phyloP scores from a whole-genome alignment of 164 flowering plant species.

The Saururus chinensis region DNA sequence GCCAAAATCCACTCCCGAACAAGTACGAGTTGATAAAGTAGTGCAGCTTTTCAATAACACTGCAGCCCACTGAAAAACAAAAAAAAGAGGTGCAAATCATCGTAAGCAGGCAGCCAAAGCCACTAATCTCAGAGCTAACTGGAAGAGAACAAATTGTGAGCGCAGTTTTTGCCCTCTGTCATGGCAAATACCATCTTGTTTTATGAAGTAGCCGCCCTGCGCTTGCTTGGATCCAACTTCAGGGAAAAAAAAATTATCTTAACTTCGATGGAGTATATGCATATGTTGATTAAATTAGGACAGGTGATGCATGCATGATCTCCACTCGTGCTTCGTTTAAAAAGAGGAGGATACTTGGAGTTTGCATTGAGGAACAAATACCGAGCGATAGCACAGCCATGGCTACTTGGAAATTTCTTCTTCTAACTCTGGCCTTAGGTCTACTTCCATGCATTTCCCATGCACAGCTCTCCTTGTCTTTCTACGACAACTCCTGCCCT shows the following conservation, averaged over 20 bases:
- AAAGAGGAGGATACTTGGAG: background rate
- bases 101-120: background rate
- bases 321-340: background rate
- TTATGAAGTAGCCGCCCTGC: background rate
- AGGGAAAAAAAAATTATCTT: background rate
- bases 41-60: background rate
- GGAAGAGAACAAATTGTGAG: background rate
- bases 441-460: conserved; percentile 5
- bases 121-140: background rate
- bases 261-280: background rate
- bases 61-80: background rate
- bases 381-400: background rate
- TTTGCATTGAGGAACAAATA: background rate
- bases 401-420: conserved; percentile 7
- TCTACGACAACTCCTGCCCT: conserved; percentile 24
- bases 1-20: too few relatives aligned
- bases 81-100: background rate
- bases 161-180: background rate
- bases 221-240: conserved; percentile 1
- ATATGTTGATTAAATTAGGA: background rate
- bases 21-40: too few relatives aligned
- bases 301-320: background rate
- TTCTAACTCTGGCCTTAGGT: conserved; percentile 1
- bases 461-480: conserved; percentile 18
- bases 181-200: background rate